These are phyloP conservation scores for Dimocarpus longan DNA, from an alignment of 345 rosid species.

Conservation along the genomic window DNA sequence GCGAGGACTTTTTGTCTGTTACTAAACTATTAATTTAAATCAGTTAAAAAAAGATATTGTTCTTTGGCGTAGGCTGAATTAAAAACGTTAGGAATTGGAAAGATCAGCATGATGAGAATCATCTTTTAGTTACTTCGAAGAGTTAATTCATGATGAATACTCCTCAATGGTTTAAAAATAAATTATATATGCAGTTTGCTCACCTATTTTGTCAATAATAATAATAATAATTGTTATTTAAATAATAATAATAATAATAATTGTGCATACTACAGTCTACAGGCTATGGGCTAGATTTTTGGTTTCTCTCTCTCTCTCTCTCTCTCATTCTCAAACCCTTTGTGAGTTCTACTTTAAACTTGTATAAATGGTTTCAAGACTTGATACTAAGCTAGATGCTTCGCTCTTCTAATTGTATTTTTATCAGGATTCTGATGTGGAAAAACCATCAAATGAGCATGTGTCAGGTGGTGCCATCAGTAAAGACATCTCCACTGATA, in stretches of 20 bases:
- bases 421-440: slow-evolving; percentile 55
- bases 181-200: background rate
- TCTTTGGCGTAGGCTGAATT: background rate
- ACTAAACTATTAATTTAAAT: background rate
- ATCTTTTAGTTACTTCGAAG: background rate
- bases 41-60: background rate
- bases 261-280: background rate
- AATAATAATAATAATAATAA: background rate
- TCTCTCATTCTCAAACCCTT: background rate
- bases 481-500: slow-evolving; percentile 52
- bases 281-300: background rate
- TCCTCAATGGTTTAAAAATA: background rate
- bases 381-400: background rate
- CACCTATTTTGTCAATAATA: background rate
- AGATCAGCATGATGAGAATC: slow-evolving; percentile 5
- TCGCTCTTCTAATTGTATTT: slow-evolving; percentile 2
- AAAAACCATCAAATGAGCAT: slow-evolving; percentile 48
- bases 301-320: background rate
- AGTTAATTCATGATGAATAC: slow-evolving; percentile 1
- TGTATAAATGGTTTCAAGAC: background rate
- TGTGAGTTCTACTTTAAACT: background rate
- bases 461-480: slow-evolving; percentile 35
- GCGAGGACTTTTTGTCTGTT: background rate
- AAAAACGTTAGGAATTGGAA: background rate
- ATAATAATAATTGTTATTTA: too few relatives aligned